Percentiles rank a stretch among this genome's conserved stretches.
These are phyloP conservation scores for Cryphonectria carpinicola DNA, from an alignment of 2,329 filamentous ascomycete genomes.

Conservation along the genomic window DNA sequence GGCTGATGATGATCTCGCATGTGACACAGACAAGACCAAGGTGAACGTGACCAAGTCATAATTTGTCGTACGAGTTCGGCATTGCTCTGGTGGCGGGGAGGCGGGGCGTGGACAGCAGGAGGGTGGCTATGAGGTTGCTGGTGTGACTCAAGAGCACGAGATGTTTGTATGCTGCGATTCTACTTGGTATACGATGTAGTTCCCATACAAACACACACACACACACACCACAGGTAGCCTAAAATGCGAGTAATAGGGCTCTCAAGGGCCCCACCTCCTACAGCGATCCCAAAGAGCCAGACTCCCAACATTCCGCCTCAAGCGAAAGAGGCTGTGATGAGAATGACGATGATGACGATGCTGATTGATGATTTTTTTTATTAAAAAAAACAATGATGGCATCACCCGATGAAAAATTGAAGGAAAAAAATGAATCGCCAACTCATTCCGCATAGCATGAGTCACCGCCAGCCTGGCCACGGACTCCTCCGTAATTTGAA, in stretches of 20 bases:
- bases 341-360: background rate
- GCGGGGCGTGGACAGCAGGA: background rate
- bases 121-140: background rate
- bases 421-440: constrained; percentile 1
- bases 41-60: constrained; percentile 33
- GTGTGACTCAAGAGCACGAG: background rate
- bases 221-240: background rate
- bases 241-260: background rate
- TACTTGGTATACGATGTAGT: background rate
- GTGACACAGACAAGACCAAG: constrained; percentile 41
- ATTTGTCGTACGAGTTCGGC: background rate
- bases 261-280: background rate
- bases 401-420: background rate
- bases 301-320: background rate
- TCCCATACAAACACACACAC: background rate
- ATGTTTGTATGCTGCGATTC: background rate
- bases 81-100: background rate
- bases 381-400: too few relatives aligned
- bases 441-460: background rate
- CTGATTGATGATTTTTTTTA: too few relatives aligned
- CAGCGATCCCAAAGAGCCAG: background rate
- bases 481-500: background rate
- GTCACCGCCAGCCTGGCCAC: constrained; percentile 1
- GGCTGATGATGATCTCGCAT: background rate
- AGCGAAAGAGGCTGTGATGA: background rate